Evolutionary conservation across 306 rosid genomes (phyloP).

Genomic region (Hippophae tibetana): DNA sequence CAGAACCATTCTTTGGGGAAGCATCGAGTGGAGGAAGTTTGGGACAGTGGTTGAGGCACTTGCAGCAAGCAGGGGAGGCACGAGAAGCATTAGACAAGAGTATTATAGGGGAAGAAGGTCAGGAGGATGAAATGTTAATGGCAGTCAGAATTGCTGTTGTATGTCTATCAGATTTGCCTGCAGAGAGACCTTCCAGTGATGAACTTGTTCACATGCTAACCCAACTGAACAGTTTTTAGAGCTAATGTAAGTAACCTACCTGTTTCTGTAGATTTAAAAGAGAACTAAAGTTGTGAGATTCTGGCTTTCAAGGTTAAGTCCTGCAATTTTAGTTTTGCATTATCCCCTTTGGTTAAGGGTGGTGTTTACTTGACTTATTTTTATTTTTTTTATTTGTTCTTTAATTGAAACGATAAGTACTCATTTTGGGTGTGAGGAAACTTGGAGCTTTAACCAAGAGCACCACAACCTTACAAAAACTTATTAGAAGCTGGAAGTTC

Average conservation of each 20-base stretch:
- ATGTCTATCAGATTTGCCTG: conserved; percentile 80
- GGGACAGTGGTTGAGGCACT: conserved; percentile 73
- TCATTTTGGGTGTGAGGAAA: conserved; percentile 3
- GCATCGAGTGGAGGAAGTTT: conserved; percentile 69
- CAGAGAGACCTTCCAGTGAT: conserved; percentile 92
- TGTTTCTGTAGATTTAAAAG: conserved; percentile 26
- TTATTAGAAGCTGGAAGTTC: conserved; percentile 6
- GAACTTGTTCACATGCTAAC: conserved; percentile 99
- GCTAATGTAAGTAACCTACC: conserved; percentile 19
- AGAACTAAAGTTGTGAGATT: background rate
- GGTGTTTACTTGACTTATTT: background rate
- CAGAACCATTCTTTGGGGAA: conserved; percentile 78
- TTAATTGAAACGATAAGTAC: conserved; percentile 1
- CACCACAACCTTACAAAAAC: too few species aligned
- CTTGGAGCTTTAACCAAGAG: too few species aligned
- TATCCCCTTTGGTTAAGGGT: background rate
- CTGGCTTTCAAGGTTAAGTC: conserved; percentile 16
- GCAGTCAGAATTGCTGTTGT: conserved; percentile 88
- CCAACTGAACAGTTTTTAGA: conserved; percentile 89
- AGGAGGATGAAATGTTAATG: conserved; percentile 97
- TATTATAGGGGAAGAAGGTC: conserved; percentile 73
- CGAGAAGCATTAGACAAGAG: conserved; percentile 77
- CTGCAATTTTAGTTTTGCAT: background rate
- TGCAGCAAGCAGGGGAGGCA: conserved; percentile 79
- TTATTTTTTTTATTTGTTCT: too few species aligned